phyloP scores from a whole-genome alignment of 371 early-diverging fungal species.

The Mortierella sp. region DNA sequence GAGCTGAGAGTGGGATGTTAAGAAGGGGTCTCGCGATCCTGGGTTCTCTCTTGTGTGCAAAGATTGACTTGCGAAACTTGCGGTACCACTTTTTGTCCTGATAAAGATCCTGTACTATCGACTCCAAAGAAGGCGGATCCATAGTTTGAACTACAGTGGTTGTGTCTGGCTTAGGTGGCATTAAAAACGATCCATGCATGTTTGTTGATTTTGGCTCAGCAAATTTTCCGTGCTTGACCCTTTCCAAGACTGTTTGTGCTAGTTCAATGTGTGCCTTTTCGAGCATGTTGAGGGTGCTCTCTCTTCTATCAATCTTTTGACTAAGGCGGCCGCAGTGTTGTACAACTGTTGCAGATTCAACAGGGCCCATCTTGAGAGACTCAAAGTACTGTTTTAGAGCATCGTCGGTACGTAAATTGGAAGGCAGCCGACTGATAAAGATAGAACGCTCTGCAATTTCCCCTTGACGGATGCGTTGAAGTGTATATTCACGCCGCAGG shows the following conservation, averaged over 20 bases:
- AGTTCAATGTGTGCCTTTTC: slow-evolving; percentile 62
- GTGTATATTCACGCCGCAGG: slow-evolving; percentile 59
- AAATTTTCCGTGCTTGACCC: slow-evolving; percentile 32
- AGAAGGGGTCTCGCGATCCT: slow-evolving; percentile 16
- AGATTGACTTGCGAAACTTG: slow-evolving; percentile 44
- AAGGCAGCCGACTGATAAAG: slow-evolving; percentile 59
- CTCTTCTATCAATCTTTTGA: slow-evolving; percentile 58
- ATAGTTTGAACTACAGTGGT: background rate
- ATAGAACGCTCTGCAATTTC: slow-evolving; percentile 59
- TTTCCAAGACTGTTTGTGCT: slow-evolving; percentile 45
- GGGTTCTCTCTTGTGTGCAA: slow-evolving; percentile 20
- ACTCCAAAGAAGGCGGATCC: slow-evolving; percentile 6
- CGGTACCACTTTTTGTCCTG: slow-evolving; percentile 27
- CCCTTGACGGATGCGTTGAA: slow-evolving; percentile 53
- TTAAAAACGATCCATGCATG: background rate
- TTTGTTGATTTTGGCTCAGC: background rate
- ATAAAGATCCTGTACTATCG: slow-evolving; percentile 19
- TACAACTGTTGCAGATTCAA: slow-evolving; percentile 62
- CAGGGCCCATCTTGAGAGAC: slow-evolving; percentile 60
- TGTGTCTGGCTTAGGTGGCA: background rate
- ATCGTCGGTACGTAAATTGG: slow-evolving; percentile 57
- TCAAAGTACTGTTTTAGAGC: slow-evolving; percentile 60
- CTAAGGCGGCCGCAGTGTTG: slow-evolving; percentile 49
- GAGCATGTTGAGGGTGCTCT: slow-evolving; percentile 53
- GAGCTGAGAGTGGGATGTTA: slow-evolving; percentile 47